Evolutionary conservation across 2,329 filamentous ascomycete species (phyloP), one percentile per base, ranked within the genome.

Genomic region (Alternaria gansuensis): DNA sequence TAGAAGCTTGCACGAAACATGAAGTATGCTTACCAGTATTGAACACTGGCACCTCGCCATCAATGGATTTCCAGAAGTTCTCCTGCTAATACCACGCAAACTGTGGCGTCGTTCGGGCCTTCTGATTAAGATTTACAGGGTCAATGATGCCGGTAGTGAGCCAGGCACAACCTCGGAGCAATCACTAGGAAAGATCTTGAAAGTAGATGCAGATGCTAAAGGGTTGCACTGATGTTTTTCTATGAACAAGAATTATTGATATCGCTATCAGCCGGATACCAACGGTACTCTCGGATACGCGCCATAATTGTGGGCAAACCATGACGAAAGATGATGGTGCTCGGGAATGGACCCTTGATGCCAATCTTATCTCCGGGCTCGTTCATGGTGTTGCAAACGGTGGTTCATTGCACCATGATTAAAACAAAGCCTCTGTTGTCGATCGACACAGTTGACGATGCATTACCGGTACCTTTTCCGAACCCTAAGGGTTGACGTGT

Each of bases 71-170:
- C 82, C 81, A 84, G 68, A 87, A 85, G 62, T 83, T 81, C 57
- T 86, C 80, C 13, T 83, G 78, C 65, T 87, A 84, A 65, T 85
- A 85, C 8, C 84, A 74, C 10, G 76, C 81, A 75, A 81, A 86
- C 73, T 86, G 82, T 10, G 83, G 83, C 2, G 83, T 85, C 33
- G 75, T 79, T 60, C 84, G 76, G 51, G 73, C 71, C 44, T 82
- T 69, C 52, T 82, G 82, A 63, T 86, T 85, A 9, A 82, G 81
- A 58, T 83, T 85, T 4, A 80, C 81, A 8, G 81, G 79, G 66
- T 87, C 84, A 77, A 80, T 80, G 11, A 33, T 62, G 21, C 29
- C 21, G 48, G 23, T 21, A 11, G 28, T 31, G 24, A 39, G 26
- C 34, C 29, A 54, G 43, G 39, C 24, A 36, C 29, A 14, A 7